Evolutionary conservation across 306 rosid genomes (phyloP), one percentile per base, ranked within the genome.

Genomic region (Begonia loranthoides): DNA sequence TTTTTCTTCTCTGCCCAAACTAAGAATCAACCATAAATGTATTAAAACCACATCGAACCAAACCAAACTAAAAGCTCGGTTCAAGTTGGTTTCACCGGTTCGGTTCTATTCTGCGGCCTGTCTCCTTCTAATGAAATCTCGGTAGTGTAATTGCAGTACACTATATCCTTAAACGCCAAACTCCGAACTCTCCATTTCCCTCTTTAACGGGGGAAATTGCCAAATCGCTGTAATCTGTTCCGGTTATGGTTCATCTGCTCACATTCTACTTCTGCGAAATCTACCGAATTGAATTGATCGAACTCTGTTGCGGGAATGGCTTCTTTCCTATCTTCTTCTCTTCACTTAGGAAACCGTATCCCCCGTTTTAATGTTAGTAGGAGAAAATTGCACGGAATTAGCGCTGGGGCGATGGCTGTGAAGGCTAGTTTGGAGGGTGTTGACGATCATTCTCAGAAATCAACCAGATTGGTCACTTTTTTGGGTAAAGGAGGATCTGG

Each of bases 401-500:
- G 41, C 16, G 9, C 52, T 45, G 62, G 63, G 11, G 47, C 45
- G 52, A 41, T 64, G 17, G 45, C 70, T 22, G 22, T 69, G 19
- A 64, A 78, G 3, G 60, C 68, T 65, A 61, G 80, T 38, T 63
- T 78, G 8, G 66, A 68, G 39, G 55, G 17, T 50, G 56, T 14
- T 13, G 57, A 41, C 17, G 17, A 45, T 54, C 62, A 81, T 13
- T 55, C 76, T 49, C 65, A 61, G 13, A 56, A 57, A 17, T 47
- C 81, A 11, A 71, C 87, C 4, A 71, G 82, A 55, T 63, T 85
- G 73, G 64, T 85, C 67, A 82, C 97, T 46, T 89, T 89, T 71
- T 74, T 89, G 54, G 97, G 97, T 24, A 85, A 89, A 73, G 97
- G 97, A 48, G 97, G 97, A 49, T 89, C 94, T 0, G 95, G 95